These are phyloP conservation scores for Colletotrichum tabaci DNA, from an alignment of 2,329 filamentous ascomycete genomes.

Conservation along the genomic window DNA sequence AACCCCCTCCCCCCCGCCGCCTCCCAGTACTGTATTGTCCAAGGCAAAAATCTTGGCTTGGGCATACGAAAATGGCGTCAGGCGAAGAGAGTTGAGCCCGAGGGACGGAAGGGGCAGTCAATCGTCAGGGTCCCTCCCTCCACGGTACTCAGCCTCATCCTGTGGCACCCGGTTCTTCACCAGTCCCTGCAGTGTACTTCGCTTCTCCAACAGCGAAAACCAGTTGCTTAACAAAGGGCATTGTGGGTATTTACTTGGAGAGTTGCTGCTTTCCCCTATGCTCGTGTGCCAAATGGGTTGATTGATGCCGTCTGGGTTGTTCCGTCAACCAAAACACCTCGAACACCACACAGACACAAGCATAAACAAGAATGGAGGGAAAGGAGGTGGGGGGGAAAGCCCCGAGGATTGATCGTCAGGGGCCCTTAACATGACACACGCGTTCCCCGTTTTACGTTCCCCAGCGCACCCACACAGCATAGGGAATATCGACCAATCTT, in stretches of 20 bases:
- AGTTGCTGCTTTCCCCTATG: no score
- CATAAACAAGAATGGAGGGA: not conserved
- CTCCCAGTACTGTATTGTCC: not conserved
- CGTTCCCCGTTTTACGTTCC: slow-evolving; percentile 21
- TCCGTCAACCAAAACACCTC: not conserved
- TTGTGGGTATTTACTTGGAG: no score
- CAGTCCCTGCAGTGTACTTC: not conserved
- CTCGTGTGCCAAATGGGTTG: no score
- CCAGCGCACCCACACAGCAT: slow-evolving; percentile 32
- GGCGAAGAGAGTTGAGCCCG: not conserved
- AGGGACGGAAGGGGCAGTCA: not conserved
- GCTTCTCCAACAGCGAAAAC: not conserved
- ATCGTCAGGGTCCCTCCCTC: slow-evolving; percentile 31
- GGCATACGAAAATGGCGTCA: not conserved
- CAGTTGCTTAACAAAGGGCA: no score
- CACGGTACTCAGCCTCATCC: not conserved
- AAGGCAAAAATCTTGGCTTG: not conserved
- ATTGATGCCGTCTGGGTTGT: no score
- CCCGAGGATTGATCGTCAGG: slow-evolving; percentile 35
- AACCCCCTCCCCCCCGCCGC: not conserved
- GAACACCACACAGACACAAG: not conserved
- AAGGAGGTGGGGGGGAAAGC: not conserved
- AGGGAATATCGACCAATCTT: not conserved
- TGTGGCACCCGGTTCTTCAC: not conserved
- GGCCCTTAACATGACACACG: slow-evolving; percentile 37